These are phyloP conservation scores for Penicillium samsonianum DNA, from an alignment of 495 filamentous ascomycete species.

Conservation along the genomic window DNA sequence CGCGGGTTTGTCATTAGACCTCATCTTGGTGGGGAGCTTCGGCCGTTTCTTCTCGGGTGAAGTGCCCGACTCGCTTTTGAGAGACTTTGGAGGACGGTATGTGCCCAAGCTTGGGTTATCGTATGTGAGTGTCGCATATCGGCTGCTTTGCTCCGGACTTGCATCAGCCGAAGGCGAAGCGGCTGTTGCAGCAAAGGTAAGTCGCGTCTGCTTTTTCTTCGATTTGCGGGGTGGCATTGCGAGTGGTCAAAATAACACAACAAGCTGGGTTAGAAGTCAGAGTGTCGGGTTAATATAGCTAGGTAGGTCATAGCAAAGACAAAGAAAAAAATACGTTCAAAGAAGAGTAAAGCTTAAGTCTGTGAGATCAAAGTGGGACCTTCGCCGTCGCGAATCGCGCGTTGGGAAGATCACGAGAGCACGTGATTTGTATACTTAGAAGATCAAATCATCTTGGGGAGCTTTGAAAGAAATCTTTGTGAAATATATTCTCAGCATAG, in stretches of 20 bases:
- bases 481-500: too few relatives aligned
- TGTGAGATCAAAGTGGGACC: not conserved
- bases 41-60: not conserved
- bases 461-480: too few relatives aligned
- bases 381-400: constrained; percentile 16
- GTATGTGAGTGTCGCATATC: constrained; percentile 44
- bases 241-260: not conserved
- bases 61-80: not conserved
- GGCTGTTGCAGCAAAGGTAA: constrained; percentile 42
- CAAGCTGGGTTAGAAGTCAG: not conserved
- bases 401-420: constrained; percentile 18
- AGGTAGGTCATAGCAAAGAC: not conserved
- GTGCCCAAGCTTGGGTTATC: constrained; percentile 32
- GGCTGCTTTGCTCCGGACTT: constrained; percentile 24
- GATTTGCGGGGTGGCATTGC: constrained; percentile 42
- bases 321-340: constrained; percentile 6
- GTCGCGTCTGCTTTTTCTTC: constrained; percentile 50
- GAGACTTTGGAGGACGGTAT: not conserved
- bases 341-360: not conserved
- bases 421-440: constrained; percentile 18
- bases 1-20: not conserved
- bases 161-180: constrained; percentile 19
- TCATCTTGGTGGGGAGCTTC: not conserved
- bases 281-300: not conserved
- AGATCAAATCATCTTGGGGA: too few relatives aligned